Percentiles rank a stretch among this genome's conserved stretches.
These are phyloP conservation scores for Boletus pseudopeckii DNA, from an alignment of 768 basidiomycete genomes.

Conservation along the genomic window DNA sequence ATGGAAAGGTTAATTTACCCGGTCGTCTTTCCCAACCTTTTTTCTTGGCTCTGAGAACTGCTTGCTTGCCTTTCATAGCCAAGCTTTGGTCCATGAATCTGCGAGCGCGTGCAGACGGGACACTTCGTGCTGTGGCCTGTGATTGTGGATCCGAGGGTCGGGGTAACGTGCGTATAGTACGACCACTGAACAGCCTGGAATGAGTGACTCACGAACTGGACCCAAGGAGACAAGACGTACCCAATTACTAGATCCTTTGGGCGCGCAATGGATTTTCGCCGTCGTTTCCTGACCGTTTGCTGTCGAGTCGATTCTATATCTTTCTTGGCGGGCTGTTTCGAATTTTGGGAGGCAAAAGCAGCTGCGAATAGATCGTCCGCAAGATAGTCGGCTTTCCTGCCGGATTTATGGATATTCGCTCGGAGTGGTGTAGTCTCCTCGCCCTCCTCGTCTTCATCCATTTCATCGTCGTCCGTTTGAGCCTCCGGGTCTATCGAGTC, in stretches of 20 bases:
- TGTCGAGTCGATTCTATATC: constrained; percentile 22
- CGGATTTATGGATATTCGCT: constrained; percentile 3
- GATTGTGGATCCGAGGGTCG: constrained; percentile 26
- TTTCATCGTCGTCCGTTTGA: constrained; percentile 19
- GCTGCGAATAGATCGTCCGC: constrained; percentile 63
- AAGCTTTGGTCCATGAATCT: constrained; percentile 54
- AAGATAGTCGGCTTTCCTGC: constrained; percentile 49
- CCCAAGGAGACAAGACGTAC: constrained; percentile 30
- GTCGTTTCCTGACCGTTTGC: constrained; percentile 26
- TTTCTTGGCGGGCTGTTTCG: constrained; percentile 12
- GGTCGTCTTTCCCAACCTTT: constrained; percentile 57
- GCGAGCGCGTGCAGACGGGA: constrained; percentile 46
- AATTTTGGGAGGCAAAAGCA: constrained; percentile 43
- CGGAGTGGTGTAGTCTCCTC: not conserved
- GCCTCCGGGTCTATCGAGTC: constrained; percentile 11
- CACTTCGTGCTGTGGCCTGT: constrained; percentile 38
- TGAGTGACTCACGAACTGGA: not conserved
- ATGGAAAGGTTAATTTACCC: constrained; percentile 38
- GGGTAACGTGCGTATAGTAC: constrained; percentile 49
- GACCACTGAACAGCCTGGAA: constrained; percentile 40
- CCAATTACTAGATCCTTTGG: constrained; percentile 55
- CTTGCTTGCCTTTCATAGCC: constrained; percentile 39
- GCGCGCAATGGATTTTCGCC: constrained; percentile 31
- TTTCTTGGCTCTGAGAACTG: constrained; percentile 34
- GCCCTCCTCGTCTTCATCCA: constrained; percentile 12